Conservation (phyloP, 2,329 filamentous ascomycete genomes). For the Leptoxyphium fumago region DNA sequence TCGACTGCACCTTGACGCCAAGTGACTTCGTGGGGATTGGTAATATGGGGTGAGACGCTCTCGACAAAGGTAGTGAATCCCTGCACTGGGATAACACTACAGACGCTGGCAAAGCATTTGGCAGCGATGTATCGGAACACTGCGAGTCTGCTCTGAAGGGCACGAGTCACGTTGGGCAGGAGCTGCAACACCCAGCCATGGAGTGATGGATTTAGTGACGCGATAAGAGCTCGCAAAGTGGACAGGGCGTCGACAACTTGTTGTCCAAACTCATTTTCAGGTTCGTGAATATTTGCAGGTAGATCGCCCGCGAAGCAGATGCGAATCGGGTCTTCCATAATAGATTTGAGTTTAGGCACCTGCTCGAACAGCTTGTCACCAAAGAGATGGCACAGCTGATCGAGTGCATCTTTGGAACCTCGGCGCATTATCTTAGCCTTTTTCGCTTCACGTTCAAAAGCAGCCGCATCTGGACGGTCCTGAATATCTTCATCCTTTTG, state of each 20-base stretch:
- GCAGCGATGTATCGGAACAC: conserved; percentile 94
- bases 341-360: conserved; percentile 63
- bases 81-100: conserved; percentile 87
- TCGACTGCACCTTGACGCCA: conserved; percentile 89
- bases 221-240: conserved; percentile 78
- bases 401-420: conserved; percentile 85
- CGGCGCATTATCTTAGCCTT: conserved; percentile 80
- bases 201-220: conserved; percentile 65
- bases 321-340: conserved; percentile 70
- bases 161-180: conserved; percentile 74
- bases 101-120: conserved; percentile 93
- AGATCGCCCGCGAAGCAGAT: conserved; percentile 56
- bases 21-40: conserved; percentile 74
- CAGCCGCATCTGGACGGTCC: conserved; percentile 79
- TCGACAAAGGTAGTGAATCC: conserved; percentile 95
- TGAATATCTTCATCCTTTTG: conserved; percentile 94
- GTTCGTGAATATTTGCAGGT: conserved; percentile 57
- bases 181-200: conserved; percentile 69
- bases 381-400: conserved; percentile 70
- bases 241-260: conserved; percentile 91
- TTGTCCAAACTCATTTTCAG: conserved; percentile 66
- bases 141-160: conserved; percentile 73
- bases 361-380: conserved; percentile 63
- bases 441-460: conserved; percentile 78
- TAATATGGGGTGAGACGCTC: conserved; percentile 81